Percentiles rank a stretch among this genome's conserved stretches.
phyloP scores from a whole-genome alignment of 2,329 filamentous ascomycete species.

The Hypoxylon sp. region DNA sequence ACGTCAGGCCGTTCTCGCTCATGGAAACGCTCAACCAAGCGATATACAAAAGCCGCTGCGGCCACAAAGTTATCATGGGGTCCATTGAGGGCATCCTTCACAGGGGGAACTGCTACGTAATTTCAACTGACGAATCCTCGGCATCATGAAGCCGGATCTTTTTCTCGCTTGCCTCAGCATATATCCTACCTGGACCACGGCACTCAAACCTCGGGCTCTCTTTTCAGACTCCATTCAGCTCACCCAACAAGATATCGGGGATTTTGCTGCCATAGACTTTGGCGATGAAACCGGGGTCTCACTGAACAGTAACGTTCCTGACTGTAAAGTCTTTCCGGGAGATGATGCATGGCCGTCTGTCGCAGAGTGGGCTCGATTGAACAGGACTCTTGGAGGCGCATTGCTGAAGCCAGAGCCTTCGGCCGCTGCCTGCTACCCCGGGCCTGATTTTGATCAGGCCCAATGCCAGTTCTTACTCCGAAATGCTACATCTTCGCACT shows the following conservation, averaged over 20 bases:
- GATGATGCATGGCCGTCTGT: slow-evolving; percentile 48
- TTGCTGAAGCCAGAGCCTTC: slow-evolving; percentile 53
- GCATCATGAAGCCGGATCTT: slow-evolving; percentile 31
- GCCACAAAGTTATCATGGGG: slow-evolving; percentile 16
- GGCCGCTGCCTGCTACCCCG: slow-evolving; percentile 53
- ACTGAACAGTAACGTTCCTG: background rate
- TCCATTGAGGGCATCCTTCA: background rate
- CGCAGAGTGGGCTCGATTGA: slow-evolving; percentile 50
- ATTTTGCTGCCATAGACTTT: slow-evolving; percentile 45
- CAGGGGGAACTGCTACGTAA: background rate
- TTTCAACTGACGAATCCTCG: slow-evolving; percentile 2
- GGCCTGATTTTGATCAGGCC: slow-evolving; percentile 46
- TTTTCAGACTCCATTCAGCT: slow-evolving; percentile 39
- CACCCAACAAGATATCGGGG: slow-evolving; percentile 35
- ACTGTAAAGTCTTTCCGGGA: slow-evolving; percentile 50
- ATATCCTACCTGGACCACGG: slow-evolving; percentile 9
- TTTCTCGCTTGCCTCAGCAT: slow-evolving; percentile 17
- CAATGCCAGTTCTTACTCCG: slow-evolving; percentile 50
- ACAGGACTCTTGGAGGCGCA: slow-evolving; percentile 50
- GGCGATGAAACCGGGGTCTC: slow-evolving; percentile 33
- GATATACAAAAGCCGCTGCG: slow-evolving; percentile 35
- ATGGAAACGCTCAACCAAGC: background rate
- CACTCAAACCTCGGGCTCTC: slow-evolving; percentile 21
- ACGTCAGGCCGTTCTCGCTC: background rate
- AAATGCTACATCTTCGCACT: slow-evolving; percentile 46